Evolutionary conservation across 768 basidiomycete genomes (phyloP).

Genomic region (Agaricus blazei): DNA sequence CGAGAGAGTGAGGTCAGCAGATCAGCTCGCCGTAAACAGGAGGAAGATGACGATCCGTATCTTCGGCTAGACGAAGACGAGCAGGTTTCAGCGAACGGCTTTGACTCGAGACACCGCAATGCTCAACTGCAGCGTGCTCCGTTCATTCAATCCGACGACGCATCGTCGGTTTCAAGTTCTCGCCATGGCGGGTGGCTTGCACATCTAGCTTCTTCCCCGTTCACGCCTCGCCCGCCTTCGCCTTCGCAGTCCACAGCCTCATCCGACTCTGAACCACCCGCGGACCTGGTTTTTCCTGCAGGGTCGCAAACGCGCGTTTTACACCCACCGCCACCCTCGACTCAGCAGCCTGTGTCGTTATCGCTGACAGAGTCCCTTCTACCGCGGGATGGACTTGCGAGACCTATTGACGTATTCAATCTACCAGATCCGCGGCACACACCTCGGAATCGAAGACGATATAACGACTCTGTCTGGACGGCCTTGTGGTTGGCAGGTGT

Average conservation of each 20-base stretch:
- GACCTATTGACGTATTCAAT: slow-evolving; percentile 67
- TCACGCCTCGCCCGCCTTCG: slow-evolving; percentile 27
- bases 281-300: slow-evolving; percentile 33
- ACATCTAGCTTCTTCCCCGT: slow-evolving; percentile 64
- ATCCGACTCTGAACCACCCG: slow-evolving; percentile 37
- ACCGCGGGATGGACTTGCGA: slow-evolving; percentile 62
- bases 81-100: slow-evolving; percentile 26
- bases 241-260: slow-evolving; percentile 39
- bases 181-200: slow-evolving; percentile 64
- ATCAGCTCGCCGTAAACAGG: slow-evolving; percentile 21
- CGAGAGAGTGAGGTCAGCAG: slow-evolving; percentile 33
- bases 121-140: slow-evolving; percentile 25
- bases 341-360: slow-evolving; percentile 42
- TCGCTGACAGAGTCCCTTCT: slow-evolving; percentile 78
- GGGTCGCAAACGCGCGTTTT: slow-evolving; percentile 23
- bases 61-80: slow-evolving; percentile 69
- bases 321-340: slow-evolving; percentile 38
- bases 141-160: slow-evolving; percentile 29
- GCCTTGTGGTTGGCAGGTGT: slow-evolving; percentile 59
- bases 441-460: slow-evolving; percentile 60
- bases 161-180: slow-evolving; percentile 28
- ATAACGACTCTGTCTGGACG: slow-evolving; percentile 72
- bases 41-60: slow-evolving; percentile 74
- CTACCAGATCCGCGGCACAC: slow-evolving; percentile 72
- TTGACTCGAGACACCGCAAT: slow-evolving; percentile 23